These are phyloP conservation scores for Thermochaetoides thermophila DNA, from an alignment of 495 filamentous ascomycete species.

Conservation along the genomic window DNA sequence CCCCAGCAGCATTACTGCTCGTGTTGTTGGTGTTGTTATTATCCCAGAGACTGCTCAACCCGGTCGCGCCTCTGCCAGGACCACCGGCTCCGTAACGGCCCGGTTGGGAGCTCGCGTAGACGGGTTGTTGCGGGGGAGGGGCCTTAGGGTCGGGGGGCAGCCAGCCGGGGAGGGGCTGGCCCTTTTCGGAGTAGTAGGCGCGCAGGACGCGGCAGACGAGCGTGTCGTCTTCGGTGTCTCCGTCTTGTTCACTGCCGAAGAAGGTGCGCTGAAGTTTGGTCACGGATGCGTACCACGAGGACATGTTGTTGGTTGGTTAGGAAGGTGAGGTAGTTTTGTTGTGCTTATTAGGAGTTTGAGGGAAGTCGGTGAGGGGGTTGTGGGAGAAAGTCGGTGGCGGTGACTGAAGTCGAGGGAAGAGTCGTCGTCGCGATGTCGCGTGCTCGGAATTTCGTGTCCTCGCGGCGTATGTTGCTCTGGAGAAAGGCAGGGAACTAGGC, in stretches of 20 bases:
- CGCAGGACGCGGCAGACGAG: constrained; percentile 92
- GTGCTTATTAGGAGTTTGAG: too few species aligned
- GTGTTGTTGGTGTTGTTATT: constrained; percentile 32
- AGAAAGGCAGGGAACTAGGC: too few species aligned
- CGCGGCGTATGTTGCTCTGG: too few species aligned
- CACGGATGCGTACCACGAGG: constrained; percentile 67
- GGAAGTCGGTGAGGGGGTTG: too few species aligned
- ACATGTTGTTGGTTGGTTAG: too few species aligned
- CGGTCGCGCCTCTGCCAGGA: constrained; percentile 9
- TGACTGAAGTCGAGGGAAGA: too few species aligned
- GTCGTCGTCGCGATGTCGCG: too few species aligned
- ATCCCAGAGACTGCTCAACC: constrained; percentile 75
- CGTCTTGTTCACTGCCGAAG: constrained; percentile 65
- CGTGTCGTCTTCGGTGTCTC: constrained; percentile 87
- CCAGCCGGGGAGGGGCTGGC: constrained; percentile 70
- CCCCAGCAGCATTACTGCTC: constrained; percentile 39
- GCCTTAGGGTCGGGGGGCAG: constrained; percentile 75
- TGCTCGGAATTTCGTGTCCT: too few species aligned
- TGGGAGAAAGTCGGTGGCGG: too few species aligned
- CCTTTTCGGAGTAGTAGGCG: constrained; percentile 84
- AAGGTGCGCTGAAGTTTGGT: constrained; percentile 67
- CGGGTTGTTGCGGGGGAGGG: constrained; percentile 35
- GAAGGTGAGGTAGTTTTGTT: too few species aligned
- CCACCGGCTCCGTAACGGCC: constrained; percentile 11
- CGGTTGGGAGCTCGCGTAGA: constrained; percentile 22